A percentile compares a stretch with the other conserved stretches of the same genome.
phyloP scores from a whole-genome alignment of 176 grass and related monocot genomes.

The Guadua angustifolia region DNA sequence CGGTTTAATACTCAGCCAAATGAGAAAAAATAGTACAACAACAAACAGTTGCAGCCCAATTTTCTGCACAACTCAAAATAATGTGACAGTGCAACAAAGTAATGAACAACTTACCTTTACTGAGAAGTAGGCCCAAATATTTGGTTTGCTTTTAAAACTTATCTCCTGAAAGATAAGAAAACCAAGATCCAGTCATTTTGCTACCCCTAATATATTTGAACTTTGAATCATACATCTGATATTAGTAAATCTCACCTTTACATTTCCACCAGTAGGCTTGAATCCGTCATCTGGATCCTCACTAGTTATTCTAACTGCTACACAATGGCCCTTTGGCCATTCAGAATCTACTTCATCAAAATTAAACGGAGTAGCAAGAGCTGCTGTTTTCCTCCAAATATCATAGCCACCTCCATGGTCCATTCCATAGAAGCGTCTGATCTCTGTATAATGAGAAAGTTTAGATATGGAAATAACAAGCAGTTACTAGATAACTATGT shows the following conservation, averaged over 20 bases:
- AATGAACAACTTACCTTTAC: constrained; percentile 79
- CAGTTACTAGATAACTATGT: background rate
- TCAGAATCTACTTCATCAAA: constrained; percentile 89
- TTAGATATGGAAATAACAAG: constrained; percentile 22
- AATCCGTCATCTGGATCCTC: constrained; percentile 99
- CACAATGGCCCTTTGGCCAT: constrained; percentile 88
- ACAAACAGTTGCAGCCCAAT: background rate
- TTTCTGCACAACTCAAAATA: constrained; percentile 10
- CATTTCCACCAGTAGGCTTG: constrained; percentile 95
- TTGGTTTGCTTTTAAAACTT: constrained; percentile 97
- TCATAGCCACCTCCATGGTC: constrained; percentile 84
- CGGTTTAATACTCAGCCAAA: constrained; percentile 16
- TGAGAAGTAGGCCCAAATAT: constrained; percentile 97
- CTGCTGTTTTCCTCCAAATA: constrained; percentile 78
- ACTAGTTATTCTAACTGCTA: constrained; percentile 92
- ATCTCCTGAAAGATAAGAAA: constrained; percentile 74
- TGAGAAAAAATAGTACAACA: background rate
- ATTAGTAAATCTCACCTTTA: constrained; percentile 67
- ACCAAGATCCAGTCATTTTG: constrained; percentile 27
- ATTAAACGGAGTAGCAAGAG: constrained; percentile 82
- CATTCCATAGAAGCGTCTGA: constrained; percentile 98
- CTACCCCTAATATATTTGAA: constrained; percentile 18
- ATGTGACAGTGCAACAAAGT: background rate
- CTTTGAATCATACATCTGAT: constrained; percentile 29
- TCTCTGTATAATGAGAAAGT: constrained; percentile 60